Conservation (phyloP, 2,329 filamentous ascomycete species). For the Colletotrichum agaves region DNA sequence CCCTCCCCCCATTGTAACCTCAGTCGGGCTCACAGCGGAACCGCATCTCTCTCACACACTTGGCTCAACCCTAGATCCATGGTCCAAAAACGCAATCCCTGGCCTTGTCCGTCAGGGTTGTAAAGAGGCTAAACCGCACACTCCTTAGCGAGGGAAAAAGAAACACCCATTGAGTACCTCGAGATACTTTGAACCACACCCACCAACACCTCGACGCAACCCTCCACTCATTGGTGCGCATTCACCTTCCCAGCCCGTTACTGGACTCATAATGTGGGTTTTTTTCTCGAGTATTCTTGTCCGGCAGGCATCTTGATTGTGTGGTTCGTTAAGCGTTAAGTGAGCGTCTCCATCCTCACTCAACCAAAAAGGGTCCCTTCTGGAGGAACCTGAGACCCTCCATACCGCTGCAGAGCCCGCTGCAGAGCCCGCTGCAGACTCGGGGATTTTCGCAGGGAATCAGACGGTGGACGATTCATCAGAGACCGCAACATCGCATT, state of each 20-base stretch:
- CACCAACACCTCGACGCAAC: conserved; percentile 18
- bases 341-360: conserved; percentile 28
- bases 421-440: conserved; percentile 36
- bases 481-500: conserved; percentile 5
- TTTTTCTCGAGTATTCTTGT: not conserved
- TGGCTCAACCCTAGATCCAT: conserved; percentile 31
- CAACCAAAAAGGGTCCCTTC: conserved; percentile 17
- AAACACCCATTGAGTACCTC: conserved; percentile 7
- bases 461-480: conserved; percentile 23
- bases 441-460: conserved; percentile 35
- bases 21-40: conserved; percentile 9
- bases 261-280: conserved; percentile 19
- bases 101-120: conserved; percentile 21
- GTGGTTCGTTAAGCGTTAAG: conserved; percentile 24
- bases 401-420: conserved; percentile 34
- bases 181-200: conserved; percentile 21
- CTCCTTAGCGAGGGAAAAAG: conserved; percentile 1
- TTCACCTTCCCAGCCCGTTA: conserved; percentile 33
- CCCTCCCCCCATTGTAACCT: conserved; percentile 22
- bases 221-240: conserved; percentile 36
- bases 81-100: conserved; percentile 21
- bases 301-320: conserved; percentile 25
- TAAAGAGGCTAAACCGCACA: conserved; percentile 18
- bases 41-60: conserved; percentile 4
- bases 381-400: conserved; percentile 30